Percentiles rank a stretch among this genome's conserved stretches.
Evolutionary conservation across 202 grass and related monocot species (phyloP).

Genomic region (Hordeum pubiflorum): DNA sequence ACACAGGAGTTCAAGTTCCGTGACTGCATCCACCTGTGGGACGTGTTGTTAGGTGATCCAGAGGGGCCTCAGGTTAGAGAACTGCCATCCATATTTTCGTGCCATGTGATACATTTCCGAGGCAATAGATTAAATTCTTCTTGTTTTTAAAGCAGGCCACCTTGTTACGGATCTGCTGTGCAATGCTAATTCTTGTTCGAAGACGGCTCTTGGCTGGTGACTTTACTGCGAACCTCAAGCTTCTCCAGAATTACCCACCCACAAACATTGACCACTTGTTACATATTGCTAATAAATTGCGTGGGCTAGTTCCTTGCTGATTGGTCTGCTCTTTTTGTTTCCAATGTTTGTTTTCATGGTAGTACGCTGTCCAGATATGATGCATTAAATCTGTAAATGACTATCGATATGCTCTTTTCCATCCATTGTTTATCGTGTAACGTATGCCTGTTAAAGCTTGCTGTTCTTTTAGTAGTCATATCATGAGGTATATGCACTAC

Average conservation of each 20-base stretch:
- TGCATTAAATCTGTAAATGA: constrained; percentile 13
- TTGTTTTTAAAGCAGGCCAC: constrained; percentile 47
- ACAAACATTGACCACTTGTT: constrained; percentile 77
- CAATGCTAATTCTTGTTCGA: constrained; percentile 88
- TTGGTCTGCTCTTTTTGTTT: constrained; percentile 10
- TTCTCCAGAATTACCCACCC: constrained; percentile 78
- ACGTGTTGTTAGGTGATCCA: constrained; percentile 70
- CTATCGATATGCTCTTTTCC: not conserved
- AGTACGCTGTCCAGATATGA: not conserved
- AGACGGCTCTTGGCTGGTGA: constrained; percentile 84
- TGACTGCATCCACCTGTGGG: constrained; percentile 80
- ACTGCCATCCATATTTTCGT: not conserved
- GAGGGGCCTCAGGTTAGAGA: constrained; percentile 64
- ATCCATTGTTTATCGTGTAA: not conserved
- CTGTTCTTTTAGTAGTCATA: not conserved
- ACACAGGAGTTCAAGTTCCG: constrained; percentile 89
- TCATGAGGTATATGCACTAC: not conserved
- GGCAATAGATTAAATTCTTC: not conserved
- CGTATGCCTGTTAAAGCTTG: not conserved
- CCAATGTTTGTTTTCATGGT: not conserved
- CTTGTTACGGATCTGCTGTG: constrained; percentile 79
- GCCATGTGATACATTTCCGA: not conserved
- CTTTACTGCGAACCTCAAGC: constrained; percentile 96
- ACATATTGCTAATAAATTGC: constrained; percentile 88
- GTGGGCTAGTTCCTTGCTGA: constrained; percentile 45